Base-by-base conservation (phyloP, 345 rosid genomes). In the Eucalyptus fibrosa region DNA sequence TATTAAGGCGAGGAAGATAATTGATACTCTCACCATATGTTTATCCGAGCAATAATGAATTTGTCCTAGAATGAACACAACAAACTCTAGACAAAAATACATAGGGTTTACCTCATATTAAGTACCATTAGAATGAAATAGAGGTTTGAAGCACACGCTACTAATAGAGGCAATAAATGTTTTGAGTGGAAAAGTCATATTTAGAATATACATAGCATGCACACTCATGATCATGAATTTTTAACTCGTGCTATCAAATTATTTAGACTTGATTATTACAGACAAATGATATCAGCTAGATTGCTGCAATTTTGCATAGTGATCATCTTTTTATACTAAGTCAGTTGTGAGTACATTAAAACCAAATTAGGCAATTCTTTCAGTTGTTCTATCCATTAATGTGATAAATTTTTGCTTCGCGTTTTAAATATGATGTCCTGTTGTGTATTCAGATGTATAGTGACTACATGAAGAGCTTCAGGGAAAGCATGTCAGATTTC, bases 381-480 rank as follows among this genome's bases (percentile, higher is more conserved):
- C 17, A 12, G 85, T 72, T 40, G 85, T 40, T 77, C 30, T 40
- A 77, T 77, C 85, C 85, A 19, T 77, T 77, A 40, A 77, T 77
- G 47, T 21, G 30, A 77, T 77, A 53, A 53, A 53, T 21, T 51
- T 50, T 42, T 12, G 42, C 32, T 50, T 88, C 69, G 62, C 59
- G 4, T 12, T 77, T 77, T 4, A 72, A 18, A 72, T 77, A 77
- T 44, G n/a, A 72, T 90, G 24, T 83, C 86, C 51, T 40, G 42
- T 11, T 50, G 45, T 59, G 65, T 91, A 44, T 90, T 72, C 82
- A 96, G 99, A 85, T 97, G 50, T 97, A 97, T n/a, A 93, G 95
- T 50, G 98, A 95, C 89, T 95, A 91, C 92, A 95, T 97, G 97
- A 94, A 90, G 90, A 97, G 98, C 93, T 96, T 96, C 93, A 95